Conservation (phyloP, 2,329 filamentous ascomycete species). For the Penicillium rolfsii region DNA sequence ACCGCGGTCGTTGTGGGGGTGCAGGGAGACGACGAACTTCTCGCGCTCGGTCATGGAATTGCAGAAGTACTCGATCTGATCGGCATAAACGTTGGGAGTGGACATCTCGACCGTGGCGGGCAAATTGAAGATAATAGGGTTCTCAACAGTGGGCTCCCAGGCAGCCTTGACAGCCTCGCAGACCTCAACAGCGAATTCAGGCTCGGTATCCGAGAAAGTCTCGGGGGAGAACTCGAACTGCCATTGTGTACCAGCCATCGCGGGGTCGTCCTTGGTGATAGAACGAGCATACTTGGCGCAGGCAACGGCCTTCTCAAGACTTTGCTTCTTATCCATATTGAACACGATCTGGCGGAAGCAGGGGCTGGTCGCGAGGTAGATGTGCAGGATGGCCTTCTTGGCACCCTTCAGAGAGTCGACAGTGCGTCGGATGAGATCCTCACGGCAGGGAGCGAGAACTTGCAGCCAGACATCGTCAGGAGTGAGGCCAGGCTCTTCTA, state of each 20-base stretch:
- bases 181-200: constrained; percentile 79
- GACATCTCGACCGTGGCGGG: constrained; percentile 94
- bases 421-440: constrained; percentile 86
- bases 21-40: constrained; percentile 84
- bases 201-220: constrained; percentile 84
- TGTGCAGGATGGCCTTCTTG: constrained; percentile 92
- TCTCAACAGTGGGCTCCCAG: constrained; percentile 79
- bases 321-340: constrained; percentile 80
- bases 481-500: constrained; percentile 79
- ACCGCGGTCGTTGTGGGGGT: constrained; percentile 93
- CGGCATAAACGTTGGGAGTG: constrained; percentile 93
- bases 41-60: constrained; percentile 79
- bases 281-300: constrained; percentile 86
- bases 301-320: constrained; percentile 76
- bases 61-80: constrained; percentile 96
- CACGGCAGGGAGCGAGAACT: constrained; percentile 87
- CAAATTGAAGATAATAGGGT: constrained; percentile 93
- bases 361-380: constrained; percentile 94
- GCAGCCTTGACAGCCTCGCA: constrained; percentile 93
- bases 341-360: constrained; percentile 95
- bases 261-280: constrained; percentile 79
- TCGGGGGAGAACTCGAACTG: constrained; percentile 56
- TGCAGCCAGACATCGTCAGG: constrained; percentile 91
- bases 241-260: constrained; percentile 59
- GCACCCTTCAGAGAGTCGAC: constrained; percentile 86